phyloP scores from a whole-genome alignment of 2,329 filamentous ascomycete genomes.

The Ascomycota sp. region DNA sequence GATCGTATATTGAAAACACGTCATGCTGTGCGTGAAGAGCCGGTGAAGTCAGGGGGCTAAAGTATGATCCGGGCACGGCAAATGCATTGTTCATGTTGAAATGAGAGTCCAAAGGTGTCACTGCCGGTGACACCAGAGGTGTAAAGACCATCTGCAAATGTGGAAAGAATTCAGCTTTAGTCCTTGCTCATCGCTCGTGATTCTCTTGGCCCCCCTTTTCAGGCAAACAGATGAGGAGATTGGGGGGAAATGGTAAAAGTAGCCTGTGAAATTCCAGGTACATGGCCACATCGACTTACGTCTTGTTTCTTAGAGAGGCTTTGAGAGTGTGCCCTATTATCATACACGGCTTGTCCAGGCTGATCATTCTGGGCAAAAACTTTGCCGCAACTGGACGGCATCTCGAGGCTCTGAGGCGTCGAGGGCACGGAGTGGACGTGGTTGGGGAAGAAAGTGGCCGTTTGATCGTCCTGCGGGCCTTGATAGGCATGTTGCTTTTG shows the following conservation, averaged over 20 bases:
- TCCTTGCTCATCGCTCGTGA: not conserved
- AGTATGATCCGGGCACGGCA: slow-evolving; percentile 50
- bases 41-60: slow-evolving; percentile 67
- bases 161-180: not conserved
- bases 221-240: too few species aligned
- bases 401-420: slow-evolving; percentile 63
- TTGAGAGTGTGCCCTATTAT: too few species aligned
- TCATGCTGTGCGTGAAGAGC: slow-evolving; percentile 55
- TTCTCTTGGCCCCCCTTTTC: too few species aligned
- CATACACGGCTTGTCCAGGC: too few species aligned
- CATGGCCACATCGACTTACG: too few species aligned
- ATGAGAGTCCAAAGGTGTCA: slow-evolving; percentile 56
- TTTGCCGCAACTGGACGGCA: slow-evolving; percentile 38
- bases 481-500: slow-evolving; percentile 43
- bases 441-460: slow-evolving; percentile 29
- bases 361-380: not conserved
- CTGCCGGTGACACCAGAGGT: slow-evolving; percentile 64
- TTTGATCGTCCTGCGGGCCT: slow-evolving; percentile 36
- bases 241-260: too few species aligned
- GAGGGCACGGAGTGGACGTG: slow-evolving; percentile 48
- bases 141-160: slow-evolving; percentile 48
- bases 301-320: too few species aligned
- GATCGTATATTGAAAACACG: slow-evolving; percentile 21
- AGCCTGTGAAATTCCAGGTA: too few species aligned
- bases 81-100: slow-evolving; percentile 41